Evolutionary conservation across 179 eudicot species (phyloP), one percentile per base, ranked within the genome.

Genomic region (Camellia oleifera): DNA sequence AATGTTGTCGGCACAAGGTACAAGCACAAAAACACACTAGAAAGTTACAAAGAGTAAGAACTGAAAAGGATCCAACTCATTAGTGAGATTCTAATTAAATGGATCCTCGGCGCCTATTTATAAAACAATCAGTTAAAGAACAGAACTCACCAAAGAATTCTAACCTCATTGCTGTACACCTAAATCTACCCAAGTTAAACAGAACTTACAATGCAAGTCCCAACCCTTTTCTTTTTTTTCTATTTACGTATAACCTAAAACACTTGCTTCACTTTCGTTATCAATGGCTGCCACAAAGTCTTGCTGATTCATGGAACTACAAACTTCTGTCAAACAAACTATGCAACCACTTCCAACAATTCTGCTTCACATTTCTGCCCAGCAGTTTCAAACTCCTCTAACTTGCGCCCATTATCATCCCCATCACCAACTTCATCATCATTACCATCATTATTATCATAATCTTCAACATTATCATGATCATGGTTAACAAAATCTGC

Each of bases 351-450:
- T 65, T 80, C 88, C 79, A 71, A 60, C 44, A 68, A 20, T 73
- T 84, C 83, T 75, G 78, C 79, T 79, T 83, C 94, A 60, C 78
- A 81, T 44, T 76, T 79, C 74, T 70, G 69, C 63, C 69, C 87
- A 62, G 66, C 84, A 77, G 75, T 85, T 77, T 81, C 90, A 20
- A 48, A 56, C 26, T 84, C 86, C 71, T 79, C 85, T 70, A 69
- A 57, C 79, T 78, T 85, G 70, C 57, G 57, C 53, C 57, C 77
- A 8, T 69, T 50, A 23, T 44, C 69, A 11, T 50, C 23, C 18
- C 65, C 79, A 45, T 75, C 57, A 71, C 58, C 82, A 84, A 7
- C 81, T 50, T 72, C 64, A 23, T 66, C 63, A 76, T 40, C 32
- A n/a, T 48, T 44, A 54, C 62, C 75, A 3, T 76, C 79, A 6